Conservation (phyloP, 148 eudicot species). For the Amaranthus palmeri region DNA sequence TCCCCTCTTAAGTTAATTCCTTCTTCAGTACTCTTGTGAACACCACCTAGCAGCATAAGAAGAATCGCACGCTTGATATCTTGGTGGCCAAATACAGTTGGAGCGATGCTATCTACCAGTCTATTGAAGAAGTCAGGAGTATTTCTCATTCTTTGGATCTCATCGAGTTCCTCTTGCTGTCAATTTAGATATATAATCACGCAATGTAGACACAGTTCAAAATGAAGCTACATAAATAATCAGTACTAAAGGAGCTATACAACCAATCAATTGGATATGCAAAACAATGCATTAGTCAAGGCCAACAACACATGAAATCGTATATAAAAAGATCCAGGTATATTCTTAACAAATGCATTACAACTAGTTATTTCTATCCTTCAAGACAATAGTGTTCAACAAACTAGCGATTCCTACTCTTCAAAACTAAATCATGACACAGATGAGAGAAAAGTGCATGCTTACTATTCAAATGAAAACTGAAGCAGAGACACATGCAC, state of each 20-base stretch:
- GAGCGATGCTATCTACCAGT: conserved; percentile 91
- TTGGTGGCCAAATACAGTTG: conserved; percentile 94
- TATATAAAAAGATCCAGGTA: neutral
- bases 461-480: neutral
- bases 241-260: neutral
- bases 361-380: neutral
- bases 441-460: neutral
- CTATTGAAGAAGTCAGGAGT: conserved; percentile 94
- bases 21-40: conserved; percentile 89
- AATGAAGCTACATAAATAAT: neutral
- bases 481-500: neutral
- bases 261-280: neutral
- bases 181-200: conserved; percentile 16
- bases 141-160: conserved; percentile 74
- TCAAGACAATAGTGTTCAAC: neutral
- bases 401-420: neutral
- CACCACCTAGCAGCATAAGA: conserved; percentile 95
- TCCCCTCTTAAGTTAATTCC: conserved; percentile 98
- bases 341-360: neutral
- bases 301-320: neutral
- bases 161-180: conserved; percentile 76
- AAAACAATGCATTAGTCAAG: neutral
- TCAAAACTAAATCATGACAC: neutral
- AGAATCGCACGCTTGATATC: conserved; percentile 95
- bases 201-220: neutral